Evolutionary conservation across 495 filamentous ascomycete species (phyloP).

Genomic region (Extremus antarcticus): DNA sequence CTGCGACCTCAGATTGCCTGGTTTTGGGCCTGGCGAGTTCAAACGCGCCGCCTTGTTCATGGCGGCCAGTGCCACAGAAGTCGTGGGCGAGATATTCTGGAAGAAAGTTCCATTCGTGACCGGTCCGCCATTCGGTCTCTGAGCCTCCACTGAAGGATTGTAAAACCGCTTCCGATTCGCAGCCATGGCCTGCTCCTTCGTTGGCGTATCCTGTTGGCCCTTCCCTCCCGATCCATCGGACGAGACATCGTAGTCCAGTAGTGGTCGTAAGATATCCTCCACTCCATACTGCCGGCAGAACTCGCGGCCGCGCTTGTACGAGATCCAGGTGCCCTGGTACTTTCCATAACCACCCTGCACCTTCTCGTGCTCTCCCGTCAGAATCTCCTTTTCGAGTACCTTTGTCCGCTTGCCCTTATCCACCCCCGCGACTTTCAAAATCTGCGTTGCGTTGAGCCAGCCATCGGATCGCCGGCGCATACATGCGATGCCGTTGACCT

Average conservation of each 20-base stretch:
- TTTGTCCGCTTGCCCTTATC: slow-evolving; percentile 96
- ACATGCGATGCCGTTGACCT: slow-evolving; percentile 78
- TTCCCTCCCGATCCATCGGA: slow-evolving; percentile 61
- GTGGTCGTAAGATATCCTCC: slow-evolving; percentile 69
- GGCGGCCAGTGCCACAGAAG: slow-evolving; percentile 82
- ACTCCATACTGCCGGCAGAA: slow-evolving; percentile 92
- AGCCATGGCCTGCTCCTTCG: slow-evolving; percentile 99
- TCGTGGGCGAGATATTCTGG: slow-evolving; percentile 86
- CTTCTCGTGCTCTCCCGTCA: slow-evolving; percentile 92
- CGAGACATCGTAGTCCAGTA: slow-evolving; percentile 81
- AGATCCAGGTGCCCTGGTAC: slow-evolving; percentile 98
- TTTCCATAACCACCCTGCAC: slow-evolving; percentile 97
- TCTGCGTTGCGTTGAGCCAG: slow-evolving; percentile 92
- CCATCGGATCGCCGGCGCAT: slow-evolving; percentile 89
- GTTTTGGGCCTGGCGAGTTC: slow-evolving; percentile 66
- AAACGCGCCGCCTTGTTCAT: slow-evolving; percentile 84
- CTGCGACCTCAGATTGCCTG: slow-evolving; percentile 44
- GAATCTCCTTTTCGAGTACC: slow-evolving; percentile 93
- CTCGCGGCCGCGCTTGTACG: slow-evolving; percentile 77
- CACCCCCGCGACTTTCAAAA: slow-evolving; percentile 89
- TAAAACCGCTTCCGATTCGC: slow-evolving; percentile 88
- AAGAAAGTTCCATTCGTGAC: slow-evolving; percentile 76
- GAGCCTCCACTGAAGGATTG: slow-evolving; percentile 59
- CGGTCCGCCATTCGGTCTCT: slow-evolving; percentile 43
- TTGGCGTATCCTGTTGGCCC: slow-evolving; percentile 63